phyloP scores from a whole-genome alignment of 208 protist genomes.

The Spongospora subterranea region DNA sequence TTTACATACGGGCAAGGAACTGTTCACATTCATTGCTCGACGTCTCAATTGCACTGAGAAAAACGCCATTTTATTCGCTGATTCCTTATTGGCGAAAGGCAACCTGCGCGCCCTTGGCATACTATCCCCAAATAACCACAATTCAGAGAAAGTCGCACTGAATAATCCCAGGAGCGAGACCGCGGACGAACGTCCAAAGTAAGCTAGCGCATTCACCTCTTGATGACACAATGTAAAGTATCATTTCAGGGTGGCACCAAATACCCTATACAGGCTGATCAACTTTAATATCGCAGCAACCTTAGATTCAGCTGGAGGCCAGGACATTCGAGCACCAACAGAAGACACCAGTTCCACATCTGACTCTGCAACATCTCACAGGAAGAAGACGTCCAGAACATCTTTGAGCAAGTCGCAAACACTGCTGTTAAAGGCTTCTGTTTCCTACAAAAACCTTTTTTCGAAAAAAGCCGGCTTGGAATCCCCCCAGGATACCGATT shows the following conservation, averaged over 20 bases:
- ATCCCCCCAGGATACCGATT: no score
- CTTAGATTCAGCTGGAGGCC: background rate
- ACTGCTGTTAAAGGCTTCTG: slow-evolving; percentile 35
- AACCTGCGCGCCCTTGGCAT: slow-evolving; percentile 24
- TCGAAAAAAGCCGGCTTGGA: no score
- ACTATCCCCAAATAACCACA: background rate
- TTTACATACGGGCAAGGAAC: slow-evolving; percentile 7
- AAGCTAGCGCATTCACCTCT: background rate
- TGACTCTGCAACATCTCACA: background rate
- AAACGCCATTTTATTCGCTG: background rate
- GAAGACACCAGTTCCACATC: background rate
- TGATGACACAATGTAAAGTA: background rate
- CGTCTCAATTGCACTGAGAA: background rate
- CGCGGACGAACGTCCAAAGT: background rate
- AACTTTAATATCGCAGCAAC: slow-evolving; percentile 2
- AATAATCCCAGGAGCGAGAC: background rate
- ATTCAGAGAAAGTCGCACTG: background rate
- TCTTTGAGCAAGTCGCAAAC: slow-evolving; percentile 44
- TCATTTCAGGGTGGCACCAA: background rate
- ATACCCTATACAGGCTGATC: slow-evolving; percentile 5
- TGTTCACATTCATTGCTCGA: background rate
- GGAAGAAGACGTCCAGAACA: background rate
- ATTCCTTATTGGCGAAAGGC: background rate
- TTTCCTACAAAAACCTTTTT: no score
- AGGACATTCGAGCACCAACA: background rate